Evolutionary conservation across 805 yeast genomes (phyloP).

Genomic region (Candida stauntonica): DNA sequence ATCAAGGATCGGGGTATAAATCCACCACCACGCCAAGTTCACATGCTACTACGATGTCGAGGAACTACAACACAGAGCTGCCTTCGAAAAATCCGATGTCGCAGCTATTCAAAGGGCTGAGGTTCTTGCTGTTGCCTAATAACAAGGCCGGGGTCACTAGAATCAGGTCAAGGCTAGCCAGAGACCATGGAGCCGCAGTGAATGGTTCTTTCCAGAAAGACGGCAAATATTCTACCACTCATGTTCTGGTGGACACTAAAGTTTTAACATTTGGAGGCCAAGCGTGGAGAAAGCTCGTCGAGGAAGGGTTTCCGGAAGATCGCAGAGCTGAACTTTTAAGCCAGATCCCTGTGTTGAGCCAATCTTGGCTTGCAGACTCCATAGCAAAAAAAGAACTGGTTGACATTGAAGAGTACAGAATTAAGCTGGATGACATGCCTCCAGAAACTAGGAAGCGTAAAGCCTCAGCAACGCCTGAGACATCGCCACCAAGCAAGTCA

Average conservation of each 20-base stretch:
- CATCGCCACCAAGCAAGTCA: constrained; percentile 6
- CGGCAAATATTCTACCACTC: constrained; percentile 9
- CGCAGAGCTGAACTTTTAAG: background rate
- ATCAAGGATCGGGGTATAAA: no score
- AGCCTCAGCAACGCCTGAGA: constrained; percentile 1
- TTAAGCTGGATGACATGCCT: constrained; percentile 6
- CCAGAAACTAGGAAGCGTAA: constrained; percentile 3
- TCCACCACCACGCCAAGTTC: no score
- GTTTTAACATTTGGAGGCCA: constrained; percentile 10
- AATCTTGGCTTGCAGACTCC: constrained; percentile 23
- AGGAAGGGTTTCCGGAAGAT: constrained; percentile 1
- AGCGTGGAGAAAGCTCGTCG: constrained; percentile 7
- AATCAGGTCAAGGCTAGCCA: constrained; percentile 17
- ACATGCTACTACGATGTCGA: no score
- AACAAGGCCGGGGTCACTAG: constrained; percentile 17
- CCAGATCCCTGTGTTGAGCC: constrained; percentile 11
- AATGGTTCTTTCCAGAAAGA: constrained; percentile 3
- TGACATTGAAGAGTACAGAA: constrained; percentile 5
- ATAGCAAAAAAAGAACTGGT: constrained; percentile 10
- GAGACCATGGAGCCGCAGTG: constrained; percentile 18
- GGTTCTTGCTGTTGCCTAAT: constrained; percentile 22
- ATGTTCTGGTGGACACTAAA: constrained; percentile 21
- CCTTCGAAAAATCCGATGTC: constrained; percentile 9
- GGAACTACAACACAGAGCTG: background rate
- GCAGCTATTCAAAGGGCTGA: constrained; percentile 13